Percentiles rank a stretch among this genome's conserved stretches.
Evolutionary conservation across 805 yeast genomes (phyloP).

Genomic region (Metschnikowia continentalis): DNA sequence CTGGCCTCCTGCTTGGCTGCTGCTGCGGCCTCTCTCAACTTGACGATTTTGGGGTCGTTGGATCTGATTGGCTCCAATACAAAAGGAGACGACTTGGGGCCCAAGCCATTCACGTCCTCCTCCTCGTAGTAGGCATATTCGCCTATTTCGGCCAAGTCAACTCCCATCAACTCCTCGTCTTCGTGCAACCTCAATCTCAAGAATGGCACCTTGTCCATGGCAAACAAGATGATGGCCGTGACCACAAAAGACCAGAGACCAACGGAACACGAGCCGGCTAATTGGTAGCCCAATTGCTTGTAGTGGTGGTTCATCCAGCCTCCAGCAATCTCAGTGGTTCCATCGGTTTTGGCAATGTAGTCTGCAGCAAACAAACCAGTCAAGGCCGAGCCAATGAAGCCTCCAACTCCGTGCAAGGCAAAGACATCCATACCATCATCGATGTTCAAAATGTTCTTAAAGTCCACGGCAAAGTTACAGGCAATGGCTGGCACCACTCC

Average conservation of each 20-base stretch:
- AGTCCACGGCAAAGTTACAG: conserved; percentile 82
- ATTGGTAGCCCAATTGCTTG: conserved; percentile 81
- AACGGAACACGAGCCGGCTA: conserved; percentile 70
- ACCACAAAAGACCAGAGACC: conserved; percentile 73
- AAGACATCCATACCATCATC: conserved; percentile 96
- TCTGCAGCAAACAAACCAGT: conserved; percentile 93
- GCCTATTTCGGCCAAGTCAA: conserved; percentile 87
- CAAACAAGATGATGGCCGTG: conserved; percentile 62
- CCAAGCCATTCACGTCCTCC: conserved; percentile 38
- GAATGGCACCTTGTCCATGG: conserved; percentile 74
- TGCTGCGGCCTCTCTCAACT: conserved; percentile 26
- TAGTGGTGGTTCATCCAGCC: conserved; percentile 88
- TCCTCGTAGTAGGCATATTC: conserved; percentile 76
- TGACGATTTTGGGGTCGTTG: conserved; percentile 36
- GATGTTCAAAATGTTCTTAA: conserved; percentile 65
- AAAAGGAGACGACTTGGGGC: conserved; percentile 36
- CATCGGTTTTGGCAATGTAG: conserved; percentile 82
- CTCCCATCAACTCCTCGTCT: conserved; percentile 84
- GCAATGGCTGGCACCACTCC: conserved; percentile 33
- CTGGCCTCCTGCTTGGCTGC: conserved; percentile 12
- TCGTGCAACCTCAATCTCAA: conserved; percentile 76
- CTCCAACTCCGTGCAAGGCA: conserved; percentile 93
- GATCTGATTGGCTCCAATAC: conserved; percentile 80
- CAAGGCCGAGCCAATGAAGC: conserved; percentile 73
- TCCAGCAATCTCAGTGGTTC: conserved; percentile 59